phyloP scores from a whole-genome alignment of 2,329 filamentous ascomycete species.

The Cladophialophora yegresii region DNA sequence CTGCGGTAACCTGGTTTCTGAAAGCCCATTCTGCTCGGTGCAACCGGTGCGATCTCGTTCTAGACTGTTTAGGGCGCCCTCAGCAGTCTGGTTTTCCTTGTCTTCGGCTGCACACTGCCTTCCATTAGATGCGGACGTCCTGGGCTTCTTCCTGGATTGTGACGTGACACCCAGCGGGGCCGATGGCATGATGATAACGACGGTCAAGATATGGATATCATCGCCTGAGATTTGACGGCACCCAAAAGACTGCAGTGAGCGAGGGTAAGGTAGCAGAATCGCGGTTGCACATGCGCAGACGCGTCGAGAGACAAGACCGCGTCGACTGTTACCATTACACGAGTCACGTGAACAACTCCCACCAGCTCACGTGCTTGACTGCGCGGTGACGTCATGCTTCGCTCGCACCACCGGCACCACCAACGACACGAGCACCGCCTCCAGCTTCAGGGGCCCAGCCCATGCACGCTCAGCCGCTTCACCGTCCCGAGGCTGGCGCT shows the following conservation, averaged over 20 bases:
- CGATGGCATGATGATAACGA: constrained; percentile 23
- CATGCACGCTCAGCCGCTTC: constrained; percentile 10
- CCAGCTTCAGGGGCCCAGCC: constrained; percentile 12
- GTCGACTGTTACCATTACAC: not conserved
- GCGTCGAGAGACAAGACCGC: constrained; percentile 3
- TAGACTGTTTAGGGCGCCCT: not conserved
- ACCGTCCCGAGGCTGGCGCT: not conserved
- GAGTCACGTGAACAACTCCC: not conserved
- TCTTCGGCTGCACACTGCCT: constrained; percentile 17
- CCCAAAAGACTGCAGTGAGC: not conserved
- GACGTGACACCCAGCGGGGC: constrained; percentile 28
- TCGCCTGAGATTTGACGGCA: constrained; percentile 2
- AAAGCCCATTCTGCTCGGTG: not conserved
- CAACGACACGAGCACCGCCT: constrained; percentile 7
- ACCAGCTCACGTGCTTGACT: not conserved
- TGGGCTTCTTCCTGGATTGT: constrained; percentile 31
- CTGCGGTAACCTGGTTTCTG: constrained; percentile 48
- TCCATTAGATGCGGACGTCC: constrained; percentile 24
- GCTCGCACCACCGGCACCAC: not conserved
- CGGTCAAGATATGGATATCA: not conserved
- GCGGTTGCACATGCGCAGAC: not conserved
- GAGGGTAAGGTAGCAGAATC: not conserved
- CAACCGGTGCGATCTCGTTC: not conserved
- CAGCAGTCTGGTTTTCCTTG: constrained; percentile 26
- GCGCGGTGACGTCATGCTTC: constrained; percentile 3